These are phyloP conservation scores for Macrolepiota dolichaula DNA, from an alignment of 768 basidiomycete species.

Conservation along the genomic window DNA sequence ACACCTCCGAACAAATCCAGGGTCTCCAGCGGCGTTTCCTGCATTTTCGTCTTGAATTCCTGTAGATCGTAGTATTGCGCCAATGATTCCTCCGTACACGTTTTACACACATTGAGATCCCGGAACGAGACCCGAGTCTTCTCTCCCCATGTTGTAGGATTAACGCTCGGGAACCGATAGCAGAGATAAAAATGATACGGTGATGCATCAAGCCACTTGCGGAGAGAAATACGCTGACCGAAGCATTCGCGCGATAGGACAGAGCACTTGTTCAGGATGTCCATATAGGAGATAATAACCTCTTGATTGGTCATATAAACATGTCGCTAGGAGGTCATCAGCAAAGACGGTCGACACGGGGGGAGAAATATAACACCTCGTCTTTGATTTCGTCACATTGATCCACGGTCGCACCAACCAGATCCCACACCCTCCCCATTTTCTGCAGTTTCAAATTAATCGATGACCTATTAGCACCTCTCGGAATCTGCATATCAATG, in stretches of 20 bases:
- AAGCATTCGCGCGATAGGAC: constrained; percentile 38
- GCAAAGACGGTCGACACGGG: background rate
- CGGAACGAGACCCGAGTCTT: constrained; percentile 25
- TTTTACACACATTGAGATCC: constrained; percentile 42
- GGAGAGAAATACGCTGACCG: constrained; percentile 22
- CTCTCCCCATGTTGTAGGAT: constrained; percentile 34
- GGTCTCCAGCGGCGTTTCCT: constrained; percentile 24
- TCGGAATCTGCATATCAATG: constrained; percentile 3
- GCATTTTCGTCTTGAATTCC: constrained; percentile 29
- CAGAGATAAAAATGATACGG: constrained; percentile 55
- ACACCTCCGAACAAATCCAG: constrained; percentile 50
- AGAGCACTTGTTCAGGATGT: constrained; percentile 46
- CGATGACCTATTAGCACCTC: constrained; percentile 46
- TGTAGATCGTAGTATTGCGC: constrained; percentile 23
- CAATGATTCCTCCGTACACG: constrained; percentile 37
- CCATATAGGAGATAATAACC: constrained; percentile 25
- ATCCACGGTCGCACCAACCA: constrained; percentile 46
- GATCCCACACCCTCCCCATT: constrained; percentile 10
- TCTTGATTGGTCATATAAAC: constrained; percentile 55
- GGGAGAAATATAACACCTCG: constrained; percentile 40
- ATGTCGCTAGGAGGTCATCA: constrained; percentile 42
- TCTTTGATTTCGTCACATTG: constrained; percentile 41
- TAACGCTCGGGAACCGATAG: constrained; percentile 46
- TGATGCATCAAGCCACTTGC: constrained; percentile 49
- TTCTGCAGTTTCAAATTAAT: constrained; percentile 24